phyloP scores from a whole-genome alignment of 768 basidiomycete species.

The Amanita rimosa region DNA sequence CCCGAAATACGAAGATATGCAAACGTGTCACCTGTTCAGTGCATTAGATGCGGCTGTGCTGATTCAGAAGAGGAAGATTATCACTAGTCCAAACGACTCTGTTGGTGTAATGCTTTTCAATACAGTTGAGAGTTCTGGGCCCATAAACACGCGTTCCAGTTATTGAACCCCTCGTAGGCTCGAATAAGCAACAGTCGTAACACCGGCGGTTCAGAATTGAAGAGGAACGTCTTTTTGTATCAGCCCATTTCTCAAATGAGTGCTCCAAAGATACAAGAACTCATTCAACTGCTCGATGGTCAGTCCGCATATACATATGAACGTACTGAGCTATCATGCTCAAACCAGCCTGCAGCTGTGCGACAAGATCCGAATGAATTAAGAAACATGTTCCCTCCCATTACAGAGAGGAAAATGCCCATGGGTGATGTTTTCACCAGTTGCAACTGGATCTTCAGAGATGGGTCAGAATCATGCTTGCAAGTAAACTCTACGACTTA shows the following conservation, averaged over 20 bases:
- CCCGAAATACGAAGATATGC: slow-evolving; percentile 48
- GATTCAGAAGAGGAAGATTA: slow-evolving; percentile 83
- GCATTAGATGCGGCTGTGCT: slow-evolving; percentile 79
- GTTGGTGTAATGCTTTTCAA: slow-evolving; percentile 92
- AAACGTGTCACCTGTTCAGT: slow-evolving; percentile 66
- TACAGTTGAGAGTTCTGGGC: slow-evolving; percentile 46
- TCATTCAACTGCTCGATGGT: slow-evolving; percentile 76
- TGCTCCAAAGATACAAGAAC: slow-evolving; percentile 71
- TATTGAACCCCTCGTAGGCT: slow-evolving; percentile 20
- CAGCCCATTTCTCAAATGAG: slow-evolving; percentile 70
- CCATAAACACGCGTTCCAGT: not conserved
- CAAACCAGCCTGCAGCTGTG: slow-evolving; percentile 31
- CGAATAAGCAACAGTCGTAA: slow-evolving; percentile 27
- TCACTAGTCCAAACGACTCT: slow-evolving; percentile 79
- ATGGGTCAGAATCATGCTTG: slow-evolving; percentile 45
- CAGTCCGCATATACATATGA: slow-evolving; percentile 10
- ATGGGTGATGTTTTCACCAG: slow-evolving; percentile 87
- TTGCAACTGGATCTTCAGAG: slow-evolving; percentile 82
- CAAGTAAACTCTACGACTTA: not conserved
- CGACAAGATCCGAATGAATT: slow-evolving; percentile 52
- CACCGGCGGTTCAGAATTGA: slow-evolving; percentile 44
- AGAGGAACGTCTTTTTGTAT: slow-evolving; percentile 59
- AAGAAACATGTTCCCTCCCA: slow-evolving; percentile 50
- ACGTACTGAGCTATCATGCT: not conserved
- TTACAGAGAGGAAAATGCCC: slow-evolving; percentile 47